Evolutionary conservation across 768 basidiomycete genomes (phyloP).

Genomic region (Asterophora lycoperdoides): DNA sequence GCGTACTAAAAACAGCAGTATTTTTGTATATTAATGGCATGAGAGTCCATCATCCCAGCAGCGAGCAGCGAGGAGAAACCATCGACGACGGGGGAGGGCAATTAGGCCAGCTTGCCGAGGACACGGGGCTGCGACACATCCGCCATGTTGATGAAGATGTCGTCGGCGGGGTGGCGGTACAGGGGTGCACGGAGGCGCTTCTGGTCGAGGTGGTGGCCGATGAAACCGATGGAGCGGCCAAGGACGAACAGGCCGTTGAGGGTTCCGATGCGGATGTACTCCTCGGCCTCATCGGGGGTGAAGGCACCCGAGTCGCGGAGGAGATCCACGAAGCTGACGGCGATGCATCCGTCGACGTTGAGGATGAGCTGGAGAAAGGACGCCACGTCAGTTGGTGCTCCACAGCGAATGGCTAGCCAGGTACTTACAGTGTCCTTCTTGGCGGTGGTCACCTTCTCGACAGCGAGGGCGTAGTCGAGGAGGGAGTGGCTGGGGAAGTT

Average conservation of each 20-base stretch:
- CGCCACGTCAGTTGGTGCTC: background rate
- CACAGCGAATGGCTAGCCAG: background rate
- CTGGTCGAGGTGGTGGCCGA: constrained; percentile 95
- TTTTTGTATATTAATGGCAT: background rate
- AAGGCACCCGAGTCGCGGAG: constrained; percentile 91
- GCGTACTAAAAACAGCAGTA: background rate
- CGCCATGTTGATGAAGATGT: constrained; percentile 94
- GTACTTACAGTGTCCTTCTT: constrained; percentile 89
- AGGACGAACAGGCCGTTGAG: constrained; percentile 97
- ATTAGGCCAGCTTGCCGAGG: constrained; percentile 46
- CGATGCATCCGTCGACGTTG: constrained; percentile 95
- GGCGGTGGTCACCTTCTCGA: constrained; percentile 94
- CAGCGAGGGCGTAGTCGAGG: constrained; percentile 92
- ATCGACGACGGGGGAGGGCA: background rate
- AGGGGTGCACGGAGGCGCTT: constrained; percentile 89
- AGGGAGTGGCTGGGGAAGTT: constrained; percentile 94
- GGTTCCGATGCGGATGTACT: constrained; percentile 96
- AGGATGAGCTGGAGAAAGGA: constrained; percentile 66
- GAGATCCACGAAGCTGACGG: constrained; percentile 94
- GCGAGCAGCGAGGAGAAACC: background rate
- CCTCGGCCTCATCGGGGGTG: constrained; percentile 91
- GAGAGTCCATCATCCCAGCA: background rate
- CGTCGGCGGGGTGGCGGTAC: constrained; percentile 93
- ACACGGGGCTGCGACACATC: constrained; percentile 81
- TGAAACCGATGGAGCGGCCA: constrained; percentile 96